Conservation (phyloP, 306 rosid genomes). For the Acacia melanoxylon region DNA sequence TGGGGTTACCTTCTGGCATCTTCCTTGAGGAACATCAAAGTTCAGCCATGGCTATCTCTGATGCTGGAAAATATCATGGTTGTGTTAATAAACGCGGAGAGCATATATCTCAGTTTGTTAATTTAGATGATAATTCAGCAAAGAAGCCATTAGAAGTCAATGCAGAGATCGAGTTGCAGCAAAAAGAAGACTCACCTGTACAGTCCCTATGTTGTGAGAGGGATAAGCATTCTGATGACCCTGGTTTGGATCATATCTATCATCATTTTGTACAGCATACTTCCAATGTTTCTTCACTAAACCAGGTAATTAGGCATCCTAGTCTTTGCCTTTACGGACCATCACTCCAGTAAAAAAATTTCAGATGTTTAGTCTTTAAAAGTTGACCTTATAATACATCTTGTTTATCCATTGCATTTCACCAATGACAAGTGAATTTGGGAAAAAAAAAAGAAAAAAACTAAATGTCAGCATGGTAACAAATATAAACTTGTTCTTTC, state of each 20-base stretch:
- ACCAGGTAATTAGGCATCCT: slow-evolving; percentile 45
- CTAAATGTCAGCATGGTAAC: not conserved
- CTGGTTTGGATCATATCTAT: slow-evolving; percentile 25
- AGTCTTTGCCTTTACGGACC: slow-evolving; percentile 20
- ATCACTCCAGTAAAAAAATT: slow-evolving; percentile 21
- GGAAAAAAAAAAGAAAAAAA: slow-evolving; percentile 4
- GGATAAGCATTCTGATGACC: slow-evolving; percentile 37
- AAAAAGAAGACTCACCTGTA: slow-evolving; percentile 20
- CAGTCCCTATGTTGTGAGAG: slow-evolving; percentile 43
- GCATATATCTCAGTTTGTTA: slow-evolving; percentile 34
- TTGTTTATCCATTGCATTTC: not conserved
- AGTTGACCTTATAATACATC: not conserved
- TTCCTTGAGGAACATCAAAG: slow-evolving; percentile 32
- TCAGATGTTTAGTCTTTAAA: slow-evolving; percentile 16
- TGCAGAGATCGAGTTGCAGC: slow-evolving; percentile 35
- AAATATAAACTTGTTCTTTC: not conserved
- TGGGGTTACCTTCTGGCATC: slow-evolving; percentile 54
- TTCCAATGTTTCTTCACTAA: slow-evolving; percentile 28
- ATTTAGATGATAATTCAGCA: slow-evolving; percentile 33
- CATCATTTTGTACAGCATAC: slow-evolving; percentile 31
- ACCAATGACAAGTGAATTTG: slow-evolving; percentile 14
- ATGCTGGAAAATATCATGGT: slow-evolving; percentile 31
- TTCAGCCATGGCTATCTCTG: slow-evolving; percentile 41
- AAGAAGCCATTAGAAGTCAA: slow-evolving; percentile 35
- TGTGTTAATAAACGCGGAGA: slow-evolving; percentile 33